Base-by-base conservation (phyloP, 2,329 filamentous ascomycete species). In the Alternaria burnsii region DNA sequence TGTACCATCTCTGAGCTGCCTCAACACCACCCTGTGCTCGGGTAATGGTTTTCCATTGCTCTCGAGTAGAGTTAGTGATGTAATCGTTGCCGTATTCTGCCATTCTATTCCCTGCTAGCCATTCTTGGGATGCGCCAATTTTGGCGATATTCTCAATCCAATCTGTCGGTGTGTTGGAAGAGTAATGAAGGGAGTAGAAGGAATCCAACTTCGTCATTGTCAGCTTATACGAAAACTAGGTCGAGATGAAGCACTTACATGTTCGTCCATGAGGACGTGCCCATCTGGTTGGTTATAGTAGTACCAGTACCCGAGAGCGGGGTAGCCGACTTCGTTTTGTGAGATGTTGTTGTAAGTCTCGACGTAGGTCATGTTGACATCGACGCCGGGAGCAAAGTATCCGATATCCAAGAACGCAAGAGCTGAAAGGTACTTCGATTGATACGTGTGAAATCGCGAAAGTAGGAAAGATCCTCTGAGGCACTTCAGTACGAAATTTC, bases 401-500 rank as follows among this genome's bases (percentile, higher is more conserved):
- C 32, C 32, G 5, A 36, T 36, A 3, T 14, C 32, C 14, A 36
- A 1, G 14, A 36, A 14, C 5, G 5, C 32, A 16, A 36, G 14
- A 36, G 32, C 32, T 36, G 32, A 36, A 2, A 36, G 11, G 0
- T 36, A 36, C 5, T 8, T 16, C 0, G 32, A 36, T 2, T 36
- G 32, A 8, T 36, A 36, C 2, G 14, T 36, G 14, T 36, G 32
- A 3, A 36, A 16, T 0, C 32, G 32, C 5, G 32, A 16, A 3
- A 36, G 5, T 6, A 36, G 6, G 32, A 36, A 36, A 6, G 11
- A 14, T 5, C 32, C 32, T 11, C 32, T 36, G 12, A 36, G 32
- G 0, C 3, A 14, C 1, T 5, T 36, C 32, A 36, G 32, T 16
- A 0, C 0, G 2, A 16, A 6, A 36, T 5, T 0, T 5, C 2